Conservation (phyloP, 192 early-diverging fungal genomes). For the Coemansia sp. region DNA sequence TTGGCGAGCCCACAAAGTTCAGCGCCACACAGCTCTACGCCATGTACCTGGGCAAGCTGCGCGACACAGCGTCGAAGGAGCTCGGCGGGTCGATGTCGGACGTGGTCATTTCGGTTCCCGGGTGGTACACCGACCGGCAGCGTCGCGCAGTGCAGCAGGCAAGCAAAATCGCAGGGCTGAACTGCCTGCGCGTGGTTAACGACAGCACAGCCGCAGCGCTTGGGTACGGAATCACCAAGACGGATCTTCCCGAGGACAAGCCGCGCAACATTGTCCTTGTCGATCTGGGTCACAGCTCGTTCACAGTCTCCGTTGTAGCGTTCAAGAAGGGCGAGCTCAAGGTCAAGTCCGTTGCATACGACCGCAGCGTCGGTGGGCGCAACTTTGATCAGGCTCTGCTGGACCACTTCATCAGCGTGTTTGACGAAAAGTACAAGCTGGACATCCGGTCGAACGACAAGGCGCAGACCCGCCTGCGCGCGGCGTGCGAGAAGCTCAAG, state of each 20-base stretch:
- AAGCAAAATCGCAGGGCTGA: conserved; percentile 82
- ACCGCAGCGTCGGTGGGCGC: conserved; percentile 93
- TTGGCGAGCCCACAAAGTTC: conserved; percentile 72
- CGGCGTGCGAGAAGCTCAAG: conserved; percentile 92
- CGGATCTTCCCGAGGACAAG: conserved; percentile 92
- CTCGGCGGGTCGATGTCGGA: conserved; percentile 84
- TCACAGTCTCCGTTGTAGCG: conserved; percentile 79
- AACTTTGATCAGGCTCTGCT: conserved; percentile 90
- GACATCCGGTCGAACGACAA: conserved; percentile 86
- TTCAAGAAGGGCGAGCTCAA: conserved; percentile 96
- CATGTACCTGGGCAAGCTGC: conserved; percentile 94
- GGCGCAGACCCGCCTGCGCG: conserved; percentile 85
- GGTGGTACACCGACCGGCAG: conserved; percentile 94
- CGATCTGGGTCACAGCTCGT: conserved; percentile 90
- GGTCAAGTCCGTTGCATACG: conserved; percentile 87
- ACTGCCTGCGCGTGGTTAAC: conserved; percentile 89
- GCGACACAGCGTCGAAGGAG: conserved; percentile 82
- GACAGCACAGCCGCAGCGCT: conserved; percentile 91
- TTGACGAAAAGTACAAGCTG: conserved; percentile 94
- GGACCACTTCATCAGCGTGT: conserved; percentile 81
- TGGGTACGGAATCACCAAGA: conserved; percentile 98
- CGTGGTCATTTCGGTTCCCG: conserved; percentile 89
- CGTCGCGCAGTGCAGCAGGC: conserved; percentile 86
- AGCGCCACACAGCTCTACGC: conserved; percentile 85
- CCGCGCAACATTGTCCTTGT: conserved; percentile 90